These are phyloP conservation scores for Dalechampia spathulata DNA, from an alignment of 441 rosid genomes.

Conservation along the genomic window DNA sequence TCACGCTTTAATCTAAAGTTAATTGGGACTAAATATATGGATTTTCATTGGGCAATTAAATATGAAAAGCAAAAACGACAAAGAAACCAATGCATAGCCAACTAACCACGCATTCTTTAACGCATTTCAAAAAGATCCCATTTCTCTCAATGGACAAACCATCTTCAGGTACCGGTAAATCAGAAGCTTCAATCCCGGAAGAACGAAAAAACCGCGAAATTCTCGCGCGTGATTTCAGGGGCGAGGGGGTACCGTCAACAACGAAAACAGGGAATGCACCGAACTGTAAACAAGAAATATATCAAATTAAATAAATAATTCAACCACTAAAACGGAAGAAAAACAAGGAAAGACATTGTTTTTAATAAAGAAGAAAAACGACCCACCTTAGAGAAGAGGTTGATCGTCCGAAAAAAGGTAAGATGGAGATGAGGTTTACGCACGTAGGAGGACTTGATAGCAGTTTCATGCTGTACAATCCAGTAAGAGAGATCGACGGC, in stretches of 20 bases:
- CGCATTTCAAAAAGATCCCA: constrained; percentile 43
- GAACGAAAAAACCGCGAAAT: constrained; percentile 48
- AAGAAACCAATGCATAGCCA: neutral
- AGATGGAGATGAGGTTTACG: constrained; percentile 68
- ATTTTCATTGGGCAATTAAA: too few relatives aligned
- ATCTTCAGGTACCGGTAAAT: constrained; percentile 30
- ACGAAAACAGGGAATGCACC: constrained; percentile 86
- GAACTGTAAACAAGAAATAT: constrained; percentile 49
- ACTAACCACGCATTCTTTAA: constrained; percentile 73
- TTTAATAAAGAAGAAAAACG: neutral
- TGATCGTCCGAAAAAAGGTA: constrained; percentile 82
- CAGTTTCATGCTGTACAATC: constrained; percentile 82
- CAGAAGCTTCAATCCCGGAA: constrained; percentile 42
- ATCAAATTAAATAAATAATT: neutral
- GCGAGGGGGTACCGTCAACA: constrained; percentile 80
- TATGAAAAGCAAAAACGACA: neutral
- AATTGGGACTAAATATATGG: too few relatives aligned
- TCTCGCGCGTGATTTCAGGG: constrained; percentile 65
- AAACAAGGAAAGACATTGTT: too few relatives aligned
- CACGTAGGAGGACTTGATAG: constrained; percentile 32
- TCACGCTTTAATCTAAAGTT: too few relatives aligned
- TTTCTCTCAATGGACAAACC: constrained; percentile 69
- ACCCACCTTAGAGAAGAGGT: constrained; percentile 68
- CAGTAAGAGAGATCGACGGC: constrained; percentile 87
- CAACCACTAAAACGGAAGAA: too few relatives aligned